Evolutionary conservation across 1,284 basidiomycete species (phyloP).

Genomic region (Papiliotrema fonsecae): DNA sequence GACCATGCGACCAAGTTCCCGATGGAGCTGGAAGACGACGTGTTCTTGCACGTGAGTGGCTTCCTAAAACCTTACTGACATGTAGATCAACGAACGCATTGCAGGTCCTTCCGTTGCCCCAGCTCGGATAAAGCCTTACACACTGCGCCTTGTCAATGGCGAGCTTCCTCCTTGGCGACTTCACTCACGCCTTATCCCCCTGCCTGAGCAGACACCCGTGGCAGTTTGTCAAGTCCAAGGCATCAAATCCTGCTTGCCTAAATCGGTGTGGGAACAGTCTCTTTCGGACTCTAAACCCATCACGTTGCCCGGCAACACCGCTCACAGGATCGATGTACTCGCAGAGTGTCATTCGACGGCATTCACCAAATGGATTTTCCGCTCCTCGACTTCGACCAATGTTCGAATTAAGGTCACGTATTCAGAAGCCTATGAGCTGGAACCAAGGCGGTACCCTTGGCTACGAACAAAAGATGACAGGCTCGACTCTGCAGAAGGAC

Average conservation of each 20-base stretch:
- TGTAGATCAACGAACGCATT: constrained; percentile 24
- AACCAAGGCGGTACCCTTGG: constrained; percentile 21
- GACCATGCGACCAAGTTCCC: constrained; percentile 18
- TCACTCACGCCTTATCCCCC: constrained; percentile 17
- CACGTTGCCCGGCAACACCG: too few species aligned
- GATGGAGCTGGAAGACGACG: constrained; percentile 20
- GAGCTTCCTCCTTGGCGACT: constrained; percentile 24
- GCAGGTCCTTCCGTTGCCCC: not conserved
- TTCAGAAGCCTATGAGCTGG: constrained; percentile 28
- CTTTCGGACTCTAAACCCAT: too few species aligned
- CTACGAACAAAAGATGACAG: constrained; percentile 22
- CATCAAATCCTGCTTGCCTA: too few species aligned
- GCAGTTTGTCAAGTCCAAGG: too few species aligned
- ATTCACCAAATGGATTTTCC: constrained; percentile 17
- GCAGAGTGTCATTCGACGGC: constrained; percentile 22
- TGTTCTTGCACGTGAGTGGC: constrained; percentile 25
- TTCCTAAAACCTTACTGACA: not conserved
- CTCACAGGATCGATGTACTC: not conserved
- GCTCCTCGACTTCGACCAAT: not conserved
- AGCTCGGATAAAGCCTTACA: constrained; percentile 3
- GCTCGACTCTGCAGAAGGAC: constrained; percentile 18
- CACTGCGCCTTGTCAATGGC: constrained; percentile 20
- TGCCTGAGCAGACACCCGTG: constrained; percentile 15
- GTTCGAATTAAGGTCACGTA: constrained; percentile 22
- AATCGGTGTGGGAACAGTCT: too few species aligned